Conservation (phyloP, 2,329 filamentous ascomycete species). For the Epichloe scottii region DNA sequence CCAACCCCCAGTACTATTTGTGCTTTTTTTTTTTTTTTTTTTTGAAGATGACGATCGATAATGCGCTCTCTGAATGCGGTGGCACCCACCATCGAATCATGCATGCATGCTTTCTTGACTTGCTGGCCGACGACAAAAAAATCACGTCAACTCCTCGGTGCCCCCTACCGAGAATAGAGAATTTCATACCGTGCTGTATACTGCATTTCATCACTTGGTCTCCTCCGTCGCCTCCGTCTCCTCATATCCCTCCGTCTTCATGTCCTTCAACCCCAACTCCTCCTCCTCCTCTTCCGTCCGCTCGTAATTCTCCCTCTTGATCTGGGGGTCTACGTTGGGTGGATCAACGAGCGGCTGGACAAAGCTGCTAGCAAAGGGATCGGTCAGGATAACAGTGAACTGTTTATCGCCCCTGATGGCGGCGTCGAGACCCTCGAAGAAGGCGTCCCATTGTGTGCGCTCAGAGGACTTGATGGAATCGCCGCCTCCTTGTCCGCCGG, state of each 20-base stretch:
- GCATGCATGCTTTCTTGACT: too few species aligned
- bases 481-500: slow-evolving; percentile 48
- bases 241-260: slow-evolving; percentile 80
- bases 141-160: too few species aligned
- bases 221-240: slow-evolving; percentile 25
- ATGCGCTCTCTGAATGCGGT: too few species aligned
- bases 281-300: slow-evolving; percentile 89
- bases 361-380: slow-evolving; percentile 86
- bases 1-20: too few species aligned
- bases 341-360: slow-evolving; percentile 82
- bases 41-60: too few species aligned
- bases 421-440: slow-evolving; percentile 64
- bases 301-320: slow-evolving; percentile 70
- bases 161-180: too few species aligned
- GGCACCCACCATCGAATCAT: too few species aligned
- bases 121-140: too few species aligned
- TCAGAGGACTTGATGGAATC: slow-evolving; percentile 62
- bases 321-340: slow-evolving; percentile 57
- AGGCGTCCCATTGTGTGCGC: slow-evolving; percentile 62
- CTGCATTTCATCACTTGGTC: slow-evolving; percentile 7
- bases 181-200: not conserved
- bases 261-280: slow-evolving; percentile 78
- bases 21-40: too few species aligned
- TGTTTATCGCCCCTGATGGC: slow-evolving; percentile 71
- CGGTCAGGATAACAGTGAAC: slow-evolving; percentile 73